Evolutionary conservation across 2,329 filamentous ascomycete species (phyloP).

Genomic region (Pestalotiopsis sp.): DNA sequence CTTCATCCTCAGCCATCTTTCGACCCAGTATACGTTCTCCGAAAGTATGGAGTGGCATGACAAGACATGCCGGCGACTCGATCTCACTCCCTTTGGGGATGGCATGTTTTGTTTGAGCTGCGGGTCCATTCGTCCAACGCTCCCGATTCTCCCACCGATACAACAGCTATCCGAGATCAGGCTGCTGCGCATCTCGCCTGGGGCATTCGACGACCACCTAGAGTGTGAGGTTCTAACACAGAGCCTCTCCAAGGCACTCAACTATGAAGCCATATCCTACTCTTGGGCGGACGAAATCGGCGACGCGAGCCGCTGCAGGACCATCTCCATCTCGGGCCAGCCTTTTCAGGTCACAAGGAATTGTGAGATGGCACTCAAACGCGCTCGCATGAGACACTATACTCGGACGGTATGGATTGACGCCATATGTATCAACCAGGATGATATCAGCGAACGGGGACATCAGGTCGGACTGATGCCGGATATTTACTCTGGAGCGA

Average conservation of each 20-base stretch:
- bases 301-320: not conserved
- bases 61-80: conserved; percentile 10
- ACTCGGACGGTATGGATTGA: conserved; percentile 15
- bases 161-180: conserved; percentile 3
- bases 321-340: conserved; percentile 7
- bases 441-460: conserved; percentile 11
- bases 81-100: conserved; percentile 6
- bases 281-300: conserved; percentile 17
- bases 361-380: conserved; percentile 13
- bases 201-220: no score
- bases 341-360: conserved; percentile 10
- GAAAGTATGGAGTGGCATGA: conserved; percentile 16
- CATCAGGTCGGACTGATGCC: conserved; percentile 18
- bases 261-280: conserved; percentile 18
- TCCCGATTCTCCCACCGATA: conserved; percentile 1
- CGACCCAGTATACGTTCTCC: not conserved
- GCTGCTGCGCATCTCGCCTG: no score
- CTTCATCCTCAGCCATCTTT: not conserved
- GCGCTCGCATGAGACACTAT: not conserved
- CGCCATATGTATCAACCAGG: conserved; percentile 15
- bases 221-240: no score
- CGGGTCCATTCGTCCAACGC: conserved; percentile 13
- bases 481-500: conserved; percentile 15
- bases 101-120: conserved; percentile 13
- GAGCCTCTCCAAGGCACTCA: not conserved